Conservation (phyloP, 257 asterid genomes). For the Solanum chilense region DNA sequence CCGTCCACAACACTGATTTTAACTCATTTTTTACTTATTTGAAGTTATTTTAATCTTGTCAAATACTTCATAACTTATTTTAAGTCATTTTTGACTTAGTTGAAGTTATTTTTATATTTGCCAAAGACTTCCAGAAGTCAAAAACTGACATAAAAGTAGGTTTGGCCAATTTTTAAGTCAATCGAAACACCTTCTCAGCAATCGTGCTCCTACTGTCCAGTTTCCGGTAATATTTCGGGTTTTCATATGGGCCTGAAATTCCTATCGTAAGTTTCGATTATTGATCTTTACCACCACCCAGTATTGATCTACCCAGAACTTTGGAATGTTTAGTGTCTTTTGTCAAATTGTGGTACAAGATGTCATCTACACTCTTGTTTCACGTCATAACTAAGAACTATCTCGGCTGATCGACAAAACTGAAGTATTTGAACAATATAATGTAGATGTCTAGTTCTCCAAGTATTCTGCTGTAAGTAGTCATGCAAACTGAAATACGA, state of each 20-base stretch:
- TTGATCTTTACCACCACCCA: neutral
- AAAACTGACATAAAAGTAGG: neutral
- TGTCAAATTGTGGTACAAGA: neutral
- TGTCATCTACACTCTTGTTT: neutral
- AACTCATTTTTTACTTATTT: neutral
- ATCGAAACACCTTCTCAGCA: neutral
- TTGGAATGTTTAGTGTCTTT: neutral
- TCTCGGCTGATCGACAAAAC: neutral
- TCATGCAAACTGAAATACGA: neutral
- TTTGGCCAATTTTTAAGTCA: neutral
- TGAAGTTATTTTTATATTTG: neutral
- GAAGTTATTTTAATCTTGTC: neutral
- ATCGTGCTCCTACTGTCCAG: neutral
- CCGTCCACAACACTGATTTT: no score
- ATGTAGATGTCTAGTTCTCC: neutral
- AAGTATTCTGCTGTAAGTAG: neutral
- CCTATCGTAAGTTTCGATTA: neutral
- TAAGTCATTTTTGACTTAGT: neutral
- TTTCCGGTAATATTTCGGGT: neutral
- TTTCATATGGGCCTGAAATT: neutral
- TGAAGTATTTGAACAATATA: neutral
- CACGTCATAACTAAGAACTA: neutral
- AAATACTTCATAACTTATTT: neutral
- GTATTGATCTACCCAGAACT: neutral
- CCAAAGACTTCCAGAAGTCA: neutral